Conservation (phyloP, 2,329 filamentous ascomycete species). For the Penicillium sp. region DNA sequence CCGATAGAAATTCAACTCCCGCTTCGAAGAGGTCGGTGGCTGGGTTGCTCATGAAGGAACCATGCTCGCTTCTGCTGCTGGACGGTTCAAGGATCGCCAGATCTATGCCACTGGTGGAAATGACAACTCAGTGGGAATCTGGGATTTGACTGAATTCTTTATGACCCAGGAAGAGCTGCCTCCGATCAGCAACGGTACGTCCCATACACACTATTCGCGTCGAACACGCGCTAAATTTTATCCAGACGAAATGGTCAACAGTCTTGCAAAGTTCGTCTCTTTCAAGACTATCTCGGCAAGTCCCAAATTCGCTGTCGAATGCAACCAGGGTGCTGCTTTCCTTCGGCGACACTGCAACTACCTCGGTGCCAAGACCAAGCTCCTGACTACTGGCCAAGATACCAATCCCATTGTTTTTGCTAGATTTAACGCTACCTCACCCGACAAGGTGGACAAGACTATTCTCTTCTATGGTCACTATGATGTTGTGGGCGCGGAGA, state of each 20-base stretch:
- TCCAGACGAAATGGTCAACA: constrained; percentile 63
- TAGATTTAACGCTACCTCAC: constrained; percentile 74
- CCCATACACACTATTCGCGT: neutral
- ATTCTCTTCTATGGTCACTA: constrained; percentile 98
- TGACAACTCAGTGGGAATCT: constrained; percentile 83
- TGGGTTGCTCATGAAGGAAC: constrained; percentile 86
- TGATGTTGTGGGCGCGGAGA: constrained; percentile 89
- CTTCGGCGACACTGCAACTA: constrained; percentile 88
- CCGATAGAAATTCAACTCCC: constrained; percentile 68
- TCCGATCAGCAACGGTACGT: constrained; percentile 58
- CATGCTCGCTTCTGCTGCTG: constrained; percentile 79
- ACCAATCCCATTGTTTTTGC: constrained; percentile 94
- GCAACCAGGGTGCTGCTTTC: constrained; percentile 86
- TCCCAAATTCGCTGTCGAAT: constrained; percentile 84
- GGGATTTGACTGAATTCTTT: constrained; percentile 68
- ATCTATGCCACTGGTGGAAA: constrained; percentile 94
- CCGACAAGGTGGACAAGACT: constrained; percentile 69
- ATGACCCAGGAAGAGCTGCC: constrained; percentile 46
- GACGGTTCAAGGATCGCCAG: constrained; percentile 67
- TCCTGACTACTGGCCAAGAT: constrained; percentile 76
- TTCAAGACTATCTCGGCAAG: constrained; percentile 90
- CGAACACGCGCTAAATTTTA: constrained; percentile 11
- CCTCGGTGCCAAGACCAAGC: constrained; percentile 82
- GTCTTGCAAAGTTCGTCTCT: constrained; percentile 79
- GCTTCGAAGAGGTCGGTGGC: constrained; percentile 74